Conservation (phyloP, 257 asterid genomes). For the Fraxinus cuspidata region DNA sequence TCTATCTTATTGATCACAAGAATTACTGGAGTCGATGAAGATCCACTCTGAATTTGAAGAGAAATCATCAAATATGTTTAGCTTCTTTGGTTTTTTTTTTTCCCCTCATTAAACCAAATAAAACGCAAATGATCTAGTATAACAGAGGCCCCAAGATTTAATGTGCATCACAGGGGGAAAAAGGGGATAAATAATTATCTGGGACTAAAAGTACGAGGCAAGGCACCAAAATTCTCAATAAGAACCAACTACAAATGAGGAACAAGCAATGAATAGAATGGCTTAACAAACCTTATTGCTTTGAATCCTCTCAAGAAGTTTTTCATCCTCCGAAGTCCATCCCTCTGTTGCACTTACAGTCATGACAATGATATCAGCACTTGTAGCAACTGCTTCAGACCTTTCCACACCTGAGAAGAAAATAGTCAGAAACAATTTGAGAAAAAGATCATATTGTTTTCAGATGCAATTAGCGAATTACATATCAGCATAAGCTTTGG, state of each 20-base stretch:
- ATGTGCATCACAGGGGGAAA: neutral
- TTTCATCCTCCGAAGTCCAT: slow-evolving; percentile 77
- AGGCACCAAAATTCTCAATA: neutral
- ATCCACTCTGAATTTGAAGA: slow-evolving; percentile 50
- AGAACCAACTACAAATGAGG: neutral
- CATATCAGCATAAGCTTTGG: neutral
- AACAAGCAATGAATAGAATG: neutral
- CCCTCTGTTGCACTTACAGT: slow-evolving; percentile 85
- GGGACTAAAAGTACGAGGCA: neutral
- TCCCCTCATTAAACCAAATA: neutral
- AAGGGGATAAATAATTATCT: neutral
- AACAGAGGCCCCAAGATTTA: neutral
- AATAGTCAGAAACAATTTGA: slow-evolving; percentile 6
- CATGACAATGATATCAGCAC: slow-evolving; percentile 86
- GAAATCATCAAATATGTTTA: slow-evolving; percentile 9
- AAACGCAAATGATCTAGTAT: neutral
- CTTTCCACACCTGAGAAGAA: slow-evolving; percentile 73
- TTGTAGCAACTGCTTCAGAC: slow-evolving; percentile 78
- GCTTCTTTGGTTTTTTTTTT: neutral
- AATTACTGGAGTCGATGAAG: slow-evolving; percentile 59
- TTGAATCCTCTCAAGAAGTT: slow-evolving; percentile 68
- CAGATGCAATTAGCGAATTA: neutral
- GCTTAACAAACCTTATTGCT: slow-evolving; percentile 54
- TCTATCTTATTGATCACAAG: slow-evolving; percentile 91
- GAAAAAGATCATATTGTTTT: neutral